phyloP scores from a whole-genome alignment of 2,329 filamentous ascomycete genomes.

The Trichoderma sp. region DNA sequence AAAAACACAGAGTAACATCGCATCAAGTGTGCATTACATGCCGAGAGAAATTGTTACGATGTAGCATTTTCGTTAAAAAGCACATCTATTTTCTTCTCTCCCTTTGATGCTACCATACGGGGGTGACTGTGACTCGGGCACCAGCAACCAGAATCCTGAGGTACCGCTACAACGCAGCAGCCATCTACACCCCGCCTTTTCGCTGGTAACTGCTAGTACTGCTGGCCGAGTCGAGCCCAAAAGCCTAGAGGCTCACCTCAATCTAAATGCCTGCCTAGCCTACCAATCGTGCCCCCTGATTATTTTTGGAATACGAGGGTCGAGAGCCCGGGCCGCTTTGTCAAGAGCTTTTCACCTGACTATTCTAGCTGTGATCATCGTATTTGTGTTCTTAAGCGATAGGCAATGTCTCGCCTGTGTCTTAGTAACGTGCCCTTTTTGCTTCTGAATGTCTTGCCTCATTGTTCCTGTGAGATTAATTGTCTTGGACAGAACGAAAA shows the following conservation, averaged over 20 bases:
- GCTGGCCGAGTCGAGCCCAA: neutral
- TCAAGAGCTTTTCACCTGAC: conserved; percentile 17
- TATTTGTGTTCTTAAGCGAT: neutral
- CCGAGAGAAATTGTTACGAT: neutral
- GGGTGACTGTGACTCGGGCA: neutral
- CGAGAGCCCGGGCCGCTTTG: neutral
- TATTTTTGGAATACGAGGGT: conserved; percentile 18
- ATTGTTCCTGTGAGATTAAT: neutral
- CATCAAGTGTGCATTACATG: neutral
- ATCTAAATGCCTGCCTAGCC: conserved; percentile 8
- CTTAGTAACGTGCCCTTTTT: neutral
- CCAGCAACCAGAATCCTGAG: neutral
- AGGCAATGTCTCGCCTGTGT: neutral
- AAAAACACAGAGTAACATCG: neutral
- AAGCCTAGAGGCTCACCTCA: neutral
- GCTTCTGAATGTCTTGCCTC: neutral
- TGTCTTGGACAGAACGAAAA: neutral
- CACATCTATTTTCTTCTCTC: neutral
- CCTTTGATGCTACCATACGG: neutral
- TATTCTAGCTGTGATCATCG: conserved; percentile 9
- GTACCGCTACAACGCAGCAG: neutral
- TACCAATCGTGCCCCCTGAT: neutral
- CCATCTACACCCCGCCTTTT: neutral
- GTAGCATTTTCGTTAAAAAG: neutral
- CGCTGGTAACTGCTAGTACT: neutral